phyloP scores from a whole-genome alignment of 805 yeast genomes.

The Candida ponderosae region DNA sequence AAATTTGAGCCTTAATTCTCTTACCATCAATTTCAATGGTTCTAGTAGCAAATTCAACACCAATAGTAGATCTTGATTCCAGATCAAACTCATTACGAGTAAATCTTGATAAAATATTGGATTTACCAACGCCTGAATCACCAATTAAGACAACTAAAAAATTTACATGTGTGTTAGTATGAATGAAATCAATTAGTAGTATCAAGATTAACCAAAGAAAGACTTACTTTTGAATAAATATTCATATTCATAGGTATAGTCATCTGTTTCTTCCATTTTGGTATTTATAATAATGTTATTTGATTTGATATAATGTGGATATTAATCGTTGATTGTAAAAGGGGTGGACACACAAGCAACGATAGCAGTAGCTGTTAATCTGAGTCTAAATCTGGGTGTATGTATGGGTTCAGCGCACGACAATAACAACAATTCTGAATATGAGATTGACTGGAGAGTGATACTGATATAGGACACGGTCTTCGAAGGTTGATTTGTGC shows the following conservation, averaged over 20 bases:
- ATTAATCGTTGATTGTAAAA: too few relatives aligned
- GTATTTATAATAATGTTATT: too few relatives aligned
- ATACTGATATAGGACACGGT: too few relatives aligned
- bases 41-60: conserved; percentile 97
- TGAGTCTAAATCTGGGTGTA: too few relatives aligned
- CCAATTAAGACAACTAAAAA: conserved; percentile 79
- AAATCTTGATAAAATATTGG: conserved; percentile 87
- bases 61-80: conserved; percentile 91
- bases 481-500: too few relatives aligned
- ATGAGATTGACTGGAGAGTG: too few relatives aligned
- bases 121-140: conserved; percentile 95
- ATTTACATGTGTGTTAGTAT: neutral
- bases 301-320: too few relatives aligned
- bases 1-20: conserved; percentile 81
- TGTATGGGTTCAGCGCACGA: too few relatives aligned
- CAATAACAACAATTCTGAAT: too few relatives aligned
- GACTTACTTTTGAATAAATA: conserved; percentile 70
- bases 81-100: conserved; percentile 93
- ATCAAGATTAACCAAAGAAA: neutral
- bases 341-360: too few relatives aligned
- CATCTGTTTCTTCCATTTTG: conserved; percentile 36
- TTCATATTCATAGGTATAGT: conserved; percentile 77
- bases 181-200: neutral
- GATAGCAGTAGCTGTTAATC: too few relatives aligned
- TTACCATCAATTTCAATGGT: conserved; percentile 84